Base-by-base conservation (phyloP, 2,329 filamentous ascomycete genomes). In the Dothideomycetes sp. region DNA sequence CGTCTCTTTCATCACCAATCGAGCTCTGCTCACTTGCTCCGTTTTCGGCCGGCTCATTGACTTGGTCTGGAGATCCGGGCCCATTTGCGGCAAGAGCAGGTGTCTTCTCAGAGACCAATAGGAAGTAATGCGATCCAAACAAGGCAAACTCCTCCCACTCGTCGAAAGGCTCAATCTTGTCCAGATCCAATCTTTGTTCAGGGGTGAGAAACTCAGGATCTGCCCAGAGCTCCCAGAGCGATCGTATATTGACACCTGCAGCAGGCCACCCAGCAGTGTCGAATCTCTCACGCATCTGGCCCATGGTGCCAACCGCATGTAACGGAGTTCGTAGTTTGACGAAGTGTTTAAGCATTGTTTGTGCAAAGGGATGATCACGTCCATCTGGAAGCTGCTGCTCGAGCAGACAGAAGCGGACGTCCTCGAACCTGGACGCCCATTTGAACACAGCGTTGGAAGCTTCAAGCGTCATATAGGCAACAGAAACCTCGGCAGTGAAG, bases 101-200 rank as follows among this genome's bases (percentile, higher is more conserved):
- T 16, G 22, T 18, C 39, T 62, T 75, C 31, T 64, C 70, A 11
- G 85, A 84, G 37, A 77, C 68, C 7, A 94, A 68, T 32, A 95
- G 62, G 49, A 88, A 83, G 59, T 94, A 94, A 59, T 95, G 88
- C 24, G 79, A 78, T 2, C 75, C 77, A 57, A 93, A 94, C 1
- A 94, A 66, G 2, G 82, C 79, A 54, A 95, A 87, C 52, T 95
- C 89, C 59, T 96, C 89, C 86, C 86, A 94, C 60, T 95, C 88
- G 57, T 96, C 89, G 54, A 96, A 95, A 1, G 81, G 77, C 53
- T 95, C 89, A 12, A 87, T 60, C 1, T 63, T 54, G 49, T 94
- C 81, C 11, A 95, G 62, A 9, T 62, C 63, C 27, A 56, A 63
- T 46, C 84, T 73, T 45, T 84, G 71, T 1, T 68, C 60, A 1